Evolutionary conservation across 768 basidiomycete genomes (phyloP), one percentile per base, ranked within the genome.

Genomic region (Boletellus ananiceps): DNA sequence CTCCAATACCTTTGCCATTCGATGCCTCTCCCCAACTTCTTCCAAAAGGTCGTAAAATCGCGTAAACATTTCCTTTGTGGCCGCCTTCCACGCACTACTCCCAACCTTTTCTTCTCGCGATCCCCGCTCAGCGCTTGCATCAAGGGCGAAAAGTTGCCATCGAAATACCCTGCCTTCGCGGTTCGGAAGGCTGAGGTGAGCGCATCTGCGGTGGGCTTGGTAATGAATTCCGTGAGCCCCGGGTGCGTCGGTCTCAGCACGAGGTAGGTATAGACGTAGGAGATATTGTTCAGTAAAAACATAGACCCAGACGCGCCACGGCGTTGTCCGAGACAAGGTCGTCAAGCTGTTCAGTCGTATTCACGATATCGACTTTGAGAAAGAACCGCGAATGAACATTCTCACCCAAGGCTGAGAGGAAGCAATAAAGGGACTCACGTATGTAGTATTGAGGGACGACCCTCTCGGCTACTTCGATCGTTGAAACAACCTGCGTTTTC

Each of bases 131-230:
- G 67, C 16, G 76, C 57, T 49, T 87, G 84, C 72, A 92, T 81
- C 43, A 92, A 69, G 11, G 86, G 84, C 7, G 83, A 81, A 64
- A 86, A 90, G 67, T 89, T 92, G 21, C 84, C 74, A 53, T 91
- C 89, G 51, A 89, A 89, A 66, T 93, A 93, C 4, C 75, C 84
- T 8, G 88, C 86, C 65, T 90, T 90, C 37, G 89, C 84, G 1
- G 82, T 89, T 33, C 88, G 81, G 70, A 83, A 88, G 50, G 79
- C 81, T 5, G 83, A 84, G 52, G 80, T 78, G 25, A 93, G 73
- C 16, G 74, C 55, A 18, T 88, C 85, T 39, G 78, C 70, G 0
- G 86, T 76, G 1, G 82, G 76, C 25, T 76, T 76, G 12, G 86
- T 80, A 33, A 92, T 67, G 12, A 88, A 64, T 8, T 73, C 61